Evolutionary conservation across 129 eudicot genomes (phyloP).

Genomic region (Smallanthus sonchifolius): DNA sequence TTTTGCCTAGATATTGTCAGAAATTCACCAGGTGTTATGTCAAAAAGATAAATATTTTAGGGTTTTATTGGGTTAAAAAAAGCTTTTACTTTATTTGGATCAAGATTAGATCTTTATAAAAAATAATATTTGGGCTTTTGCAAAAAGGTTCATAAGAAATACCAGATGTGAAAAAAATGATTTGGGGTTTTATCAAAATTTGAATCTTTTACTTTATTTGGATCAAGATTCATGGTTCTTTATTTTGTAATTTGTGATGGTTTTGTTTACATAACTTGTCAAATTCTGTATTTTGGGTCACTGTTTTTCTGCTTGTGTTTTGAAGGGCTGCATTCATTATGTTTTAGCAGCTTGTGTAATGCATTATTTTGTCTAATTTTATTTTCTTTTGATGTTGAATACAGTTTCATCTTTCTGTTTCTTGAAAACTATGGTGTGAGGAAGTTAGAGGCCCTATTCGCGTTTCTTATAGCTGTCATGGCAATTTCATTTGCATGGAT

Average conservation of each 20-base stretch:
- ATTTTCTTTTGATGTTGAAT: background rate
- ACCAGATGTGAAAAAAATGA: background rate
- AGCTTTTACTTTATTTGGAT: too few species aligned
- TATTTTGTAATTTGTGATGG: conserved; percentile 4
- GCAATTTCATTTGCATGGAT: conserved; percentile 8
- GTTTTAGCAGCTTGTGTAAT: background rate
- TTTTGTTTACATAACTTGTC: conserved; percentile 2
- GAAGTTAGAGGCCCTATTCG: conserved; percentile 10
- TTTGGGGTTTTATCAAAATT: background rate
- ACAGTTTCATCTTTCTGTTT: conserved; percentile 11
- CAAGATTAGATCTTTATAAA: background rate
- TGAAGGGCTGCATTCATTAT: background rate
- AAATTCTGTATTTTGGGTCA: background rate
- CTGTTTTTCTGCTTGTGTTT: background rate
- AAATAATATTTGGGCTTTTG: background rate
- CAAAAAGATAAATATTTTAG: background rate
- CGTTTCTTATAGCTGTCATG: conserved; percentile 9
- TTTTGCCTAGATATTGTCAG: too few species aligned
- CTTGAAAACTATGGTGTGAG: conserved; percentile 9
- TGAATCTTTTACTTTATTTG: background rate
- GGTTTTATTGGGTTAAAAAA: background rate
- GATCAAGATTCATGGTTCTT: conserved; percentile 10
- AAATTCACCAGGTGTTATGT: background rate
- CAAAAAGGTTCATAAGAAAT: background rate
- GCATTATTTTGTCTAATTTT: background rate